Base-by-base conservation (phyloP, 2,329 filamentous ascomycete species). In the Colletotrichum chrysophilum region DNA sequence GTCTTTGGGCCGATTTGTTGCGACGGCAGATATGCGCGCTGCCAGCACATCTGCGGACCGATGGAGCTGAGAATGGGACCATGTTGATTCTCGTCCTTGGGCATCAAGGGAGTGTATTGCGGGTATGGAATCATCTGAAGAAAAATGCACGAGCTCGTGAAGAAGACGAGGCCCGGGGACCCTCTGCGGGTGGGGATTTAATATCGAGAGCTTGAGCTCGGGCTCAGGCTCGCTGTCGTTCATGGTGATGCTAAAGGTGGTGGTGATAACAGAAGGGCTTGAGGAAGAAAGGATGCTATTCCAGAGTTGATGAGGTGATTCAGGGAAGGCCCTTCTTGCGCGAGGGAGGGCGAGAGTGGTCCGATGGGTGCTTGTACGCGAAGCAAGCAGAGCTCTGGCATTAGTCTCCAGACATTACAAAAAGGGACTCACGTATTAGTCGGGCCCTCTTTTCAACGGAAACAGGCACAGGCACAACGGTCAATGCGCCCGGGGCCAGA, bases 1-100 rank as follows among this genome's bases (percentile, higher is more conserved):
- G 8, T 28, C 30, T 8, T 5, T 24, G 18, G 43, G 36, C 5
- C 10, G 24, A 26, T 34, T 67, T 32, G 21, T 36, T 5, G 28
- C 62, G 14, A 36, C 55, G n/a, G 21, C 79, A 74, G 83, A 82
- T 75, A 94, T 89, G 26, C 85, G 86, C 14, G 82, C 79, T 18
- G 94, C 92, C 43, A 96, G 84, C 4, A 78, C 79, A 66, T 91
- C 85, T 12, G 94, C 91, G 34, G 88, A 85, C 32, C 81, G 78
- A 80, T 96, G 92, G 26, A 97, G 85, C 56, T 92, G 84, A 12
- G 81, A 71, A 81, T 96, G 97, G 1, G 92, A 91, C 58, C 94
- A 81, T 2, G 81, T 84, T 12, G 83, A 84, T 32, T 85, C 85
- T 32, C 80, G 81, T 32, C 87, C 89, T 77, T 90, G 85, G 60